These are phyloP conservation scores for Globisporangium uncinulatum DNA, from an alignment of 352 stramenopile genomes.

Conservation along the genomic window DNA sequence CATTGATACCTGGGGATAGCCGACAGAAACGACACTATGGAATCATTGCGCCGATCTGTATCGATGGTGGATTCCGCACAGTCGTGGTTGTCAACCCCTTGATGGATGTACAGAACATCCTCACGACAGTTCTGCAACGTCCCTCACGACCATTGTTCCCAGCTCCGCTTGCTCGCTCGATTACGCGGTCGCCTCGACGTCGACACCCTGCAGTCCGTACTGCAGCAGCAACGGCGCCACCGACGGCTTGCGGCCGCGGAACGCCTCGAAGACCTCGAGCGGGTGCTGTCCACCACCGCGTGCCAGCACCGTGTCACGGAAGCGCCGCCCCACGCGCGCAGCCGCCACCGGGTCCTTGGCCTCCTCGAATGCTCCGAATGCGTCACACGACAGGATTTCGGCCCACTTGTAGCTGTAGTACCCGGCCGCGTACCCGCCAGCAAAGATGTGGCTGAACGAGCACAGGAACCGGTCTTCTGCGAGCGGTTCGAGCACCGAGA, in stretches of 20 bases:
- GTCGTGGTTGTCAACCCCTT: too few species aligned
- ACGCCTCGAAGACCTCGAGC: conserved; percentile 92
- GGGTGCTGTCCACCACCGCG: conserved; percentile 85
- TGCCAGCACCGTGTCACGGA: conserved; percentile 92
- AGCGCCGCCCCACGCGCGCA: conserved; percentile 81
- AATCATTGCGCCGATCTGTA: too few species aligned
- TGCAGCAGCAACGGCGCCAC: conserved; percentile 93
- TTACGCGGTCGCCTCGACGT: conserved; percentile 1
- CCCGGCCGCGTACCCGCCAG: conserved; percentile 94
- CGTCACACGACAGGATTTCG: conserved; percentile 96
- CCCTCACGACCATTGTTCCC: too few species aligned
- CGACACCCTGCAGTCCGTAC: conserved; percentile 59
- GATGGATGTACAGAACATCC: too few species aligned
- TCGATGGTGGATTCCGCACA: too few species aligned
- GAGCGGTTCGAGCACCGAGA: conserved; percentile 87
- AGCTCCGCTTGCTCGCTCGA: background rate
- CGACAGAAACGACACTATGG: too few species aligned
- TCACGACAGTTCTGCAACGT: too few species aligned
- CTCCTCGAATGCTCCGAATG: conserved; percentile 97
- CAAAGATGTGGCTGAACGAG: conserved; percentile 98
- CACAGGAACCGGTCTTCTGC: conserved; percentile 97
- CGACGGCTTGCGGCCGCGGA: conserved; percentile 93
- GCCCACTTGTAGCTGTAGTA: conserved; percentile 98
- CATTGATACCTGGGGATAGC: too few species aligned
- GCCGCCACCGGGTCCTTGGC: conserved; percentile 61